A percentile compares a stretch with the other conserved stretches of the same genome.
Evolutionary conservation across 768 basidiomycete species (phyloP).

Genomic region (Fibroporia radiculosa): DNA sequence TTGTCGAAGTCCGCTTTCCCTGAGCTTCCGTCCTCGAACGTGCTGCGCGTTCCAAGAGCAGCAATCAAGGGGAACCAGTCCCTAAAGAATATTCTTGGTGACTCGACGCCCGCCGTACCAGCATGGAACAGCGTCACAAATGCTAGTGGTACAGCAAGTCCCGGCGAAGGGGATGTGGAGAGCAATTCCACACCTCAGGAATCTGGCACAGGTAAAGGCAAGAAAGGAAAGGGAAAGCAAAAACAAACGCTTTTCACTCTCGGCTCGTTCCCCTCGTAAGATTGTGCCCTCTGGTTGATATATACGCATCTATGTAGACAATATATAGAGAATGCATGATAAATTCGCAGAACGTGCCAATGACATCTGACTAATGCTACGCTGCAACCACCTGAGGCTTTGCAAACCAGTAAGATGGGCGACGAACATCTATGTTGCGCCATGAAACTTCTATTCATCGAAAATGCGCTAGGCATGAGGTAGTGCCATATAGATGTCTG

Average conservation of each 20-base stretch:
- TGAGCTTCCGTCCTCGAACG: slow-evolving; percentile 45
- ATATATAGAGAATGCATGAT: too few species aligned
- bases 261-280: slow-evolving; percentile 38
- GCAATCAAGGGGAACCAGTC: slow-evolving; percentile 57
- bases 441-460: too few species aligned
- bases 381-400: too few species aligned
- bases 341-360: too few species aligned
- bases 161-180: slow-evolving; percentile 2
- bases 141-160: slow-evolving; percentile 2
- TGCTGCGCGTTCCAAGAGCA: slow-evolving; percentile 32
- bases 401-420: too few species aligned
- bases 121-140: slow-evolving; percentile 22
- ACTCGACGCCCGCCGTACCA: slow-evolving; percentile 25
- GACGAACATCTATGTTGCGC: too few species aligned
- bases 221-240: slow-evolving; percentile 75
- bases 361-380: too few species aligned
- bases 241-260: slow-evolving; percentile 79
- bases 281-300: too few species aligned
- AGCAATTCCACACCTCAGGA: slow-evolving; percentile 10
- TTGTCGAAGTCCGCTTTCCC: slow-evolving; percentile 60
- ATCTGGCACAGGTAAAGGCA: slow-evolving; percentile 36
- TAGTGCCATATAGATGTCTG: too few species aligned
- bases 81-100: slow-evolving; percentile 58
- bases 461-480: too few species aligned
- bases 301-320: too few species aligned